phyloP scores from a whole-genome alignment of 2,329 filamentous ascomycete species.

The Colletotrichum godetiae region DNA sequence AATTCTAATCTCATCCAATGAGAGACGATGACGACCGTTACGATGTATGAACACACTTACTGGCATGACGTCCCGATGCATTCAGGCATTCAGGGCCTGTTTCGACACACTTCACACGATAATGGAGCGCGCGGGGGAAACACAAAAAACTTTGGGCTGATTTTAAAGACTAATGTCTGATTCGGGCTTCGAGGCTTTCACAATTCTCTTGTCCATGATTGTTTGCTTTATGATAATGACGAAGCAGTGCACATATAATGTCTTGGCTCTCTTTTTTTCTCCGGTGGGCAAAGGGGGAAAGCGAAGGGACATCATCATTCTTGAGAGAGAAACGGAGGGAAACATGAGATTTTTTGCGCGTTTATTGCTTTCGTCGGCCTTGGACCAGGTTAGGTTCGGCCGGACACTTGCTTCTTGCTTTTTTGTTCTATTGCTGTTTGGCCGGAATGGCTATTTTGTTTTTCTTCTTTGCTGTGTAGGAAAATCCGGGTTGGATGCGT shows the following conservation, averaged over 20 bases:
- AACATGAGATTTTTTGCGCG: neutral
- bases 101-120: constrained; percentile 29
- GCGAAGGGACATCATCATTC: constrained; percentile 17
- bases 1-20: constrained; percentile 43
- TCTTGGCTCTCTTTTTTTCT: constrained; percentile 9
- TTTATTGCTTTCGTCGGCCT: neutral
- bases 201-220: constrained; percentile 32
- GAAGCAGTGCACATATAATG: constrained; percentile 34
- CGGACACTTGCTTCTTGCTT: neutral
- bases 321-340: neutral
- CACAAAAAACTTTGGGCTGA: constrained; percentile 16
- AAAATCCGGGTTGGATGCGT: constrained; percentile 15
- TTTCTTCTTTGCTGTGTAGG: constrained; percentile 10
- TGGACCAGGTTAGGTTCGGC: constrained; percentile 7
- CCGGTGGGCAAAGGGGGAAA: neutral
- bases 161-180: constrained; percentile 35
- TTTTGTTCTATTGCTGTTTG: neutral
- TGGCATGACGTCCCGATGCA: constrained; percentile 35
- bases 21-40: constrained; percentile 34
- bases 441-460: neutral
- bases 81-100: constrained; percentile 25
- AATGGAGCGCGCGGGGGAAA: constrained; percentile 31
- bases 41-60: constrained; percentile 37
- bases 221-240: constrained; percentile 37
- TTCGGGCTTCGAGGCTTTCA: constrained; percentile 31